These are phyloP conservation scores for Ophiostoma tasmaniense DNA, from an alignment of 2,329 filamentous ascomycete genomes.

Conservation along the genomic window DNA sequence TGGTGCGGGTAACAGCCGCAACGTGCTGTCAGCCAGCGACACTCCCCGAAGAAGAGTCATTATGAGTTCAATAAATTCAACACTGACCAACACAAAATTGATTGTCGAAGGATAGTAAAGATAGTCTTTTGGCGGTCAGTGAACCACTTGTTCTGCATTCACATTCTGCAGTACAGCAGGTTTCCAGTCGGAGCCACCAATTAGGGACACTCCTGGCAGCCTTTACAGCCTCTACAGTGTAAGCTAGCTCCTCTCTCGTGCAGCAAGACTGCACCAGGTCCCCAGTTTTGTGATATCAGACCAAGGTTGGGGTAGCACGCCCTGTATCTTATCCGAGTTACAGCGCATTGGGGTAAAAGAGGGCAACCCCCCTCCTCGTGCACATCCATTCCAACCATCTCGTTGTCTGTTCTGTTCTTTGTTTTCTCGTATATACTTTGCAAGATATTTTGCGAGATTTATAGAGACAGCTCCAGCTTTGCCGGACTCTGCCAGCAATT, in stretches of 20 bases:
- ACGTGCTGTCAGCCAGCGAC: background rate
- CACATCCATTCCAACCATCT: constrained; percentile 1
- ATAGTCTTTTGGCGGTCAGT: background rate
- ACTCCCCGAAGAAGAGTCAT: background rate
- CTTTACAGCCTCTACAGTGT: background rate
- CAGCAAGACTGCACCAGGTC: background rate
- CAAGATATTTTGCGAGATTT: background rate
- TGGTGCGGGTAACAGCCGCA: background rate
- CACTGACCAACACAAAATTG: no score
- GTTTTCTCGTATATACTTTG: background rate
- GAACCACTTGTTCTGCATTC: background rate
- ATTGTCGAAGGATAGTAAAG: no score
- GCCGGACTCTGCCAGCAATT: background rate
- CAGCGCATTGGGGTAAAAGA: constrained; percentile 2
- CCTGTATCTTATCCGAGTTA: background rate
- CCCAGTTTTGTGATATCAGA: constrained; percentile 6
- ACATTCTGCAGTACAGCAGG: background rate
- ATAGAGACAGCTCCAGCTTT: no score
- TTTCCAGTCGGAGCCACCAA: background rate
- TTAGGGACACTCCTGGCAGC: background rate
- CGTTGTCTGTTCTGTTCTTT: background rate
- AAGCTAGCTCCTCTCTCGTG: background rate
- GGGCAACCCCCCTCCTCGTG: background rate
- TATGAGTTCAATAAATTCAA: background rate
- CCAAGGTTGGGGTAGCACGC: background rate